Base-by-base conservation (phyloP, 164 flowering plant species). In the Hamamelis virginiana region DNA sequence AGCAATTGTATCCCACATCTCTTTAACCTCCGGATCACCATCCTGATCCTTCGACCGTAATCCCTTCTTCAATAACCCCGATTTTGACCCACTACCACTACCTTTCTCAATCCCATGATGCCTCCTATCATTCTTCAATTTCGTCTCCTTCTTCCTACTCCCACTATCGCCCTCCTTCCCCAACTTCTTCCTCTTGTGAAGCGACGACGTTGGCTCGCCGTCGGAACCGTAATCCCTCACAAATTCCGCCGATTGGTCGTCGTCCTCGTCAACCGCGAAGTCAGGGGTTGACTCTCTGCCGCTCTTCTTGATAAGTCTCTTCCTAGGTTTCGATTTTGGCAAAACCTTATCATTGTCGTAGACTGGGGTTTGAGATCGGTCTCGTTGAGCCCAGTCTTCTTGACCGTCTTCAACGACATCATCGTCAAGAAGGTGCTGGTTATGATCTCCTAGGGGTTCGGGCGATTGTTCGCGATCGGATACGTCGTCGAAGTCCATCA, bases 1-100 rank as follows among this genome's bases (percentile, higher is more conserved):
- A 14, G 92, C 98, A 65, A 93, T 73, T 1, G 91, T 86, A 63
- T 88, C 94, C 98, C 98, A 93, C 91, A 93, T 79, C 83, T 91
- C 97, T 70, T 88, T 86, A 75, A 86, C 82, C 78, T 89, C 92
- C 0, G 83, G 78, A 78, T 93, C 97, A 9, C 78, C 89, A 13
- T 80, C 84, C 41, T 74, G 74, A 72, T 78, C 77, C 59, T 76
- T 78, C 10, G 71, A 66, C 51, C 65, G 27, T n/a, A n/a, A n/a
- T n/a, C n/a, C n/a, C n/a, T n/a, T n/a, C n/a, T n/a, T n/a, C n/a
- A n/a, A n/a, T n/a, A 23, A 67, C 75, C 74, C 43, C n/a, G 66
- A 63, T 14, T 65, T 76, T 72, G 50, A 56, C 69, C 68, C 67
- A 28, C 75, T n/a, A n/a, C n/a, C n/a, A n/a, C n/a, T 63, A 8